phyloP scores from a whole-genome alignment of 352 stramenopile genomes.

The Phytopythium ostracodes region DNA sequence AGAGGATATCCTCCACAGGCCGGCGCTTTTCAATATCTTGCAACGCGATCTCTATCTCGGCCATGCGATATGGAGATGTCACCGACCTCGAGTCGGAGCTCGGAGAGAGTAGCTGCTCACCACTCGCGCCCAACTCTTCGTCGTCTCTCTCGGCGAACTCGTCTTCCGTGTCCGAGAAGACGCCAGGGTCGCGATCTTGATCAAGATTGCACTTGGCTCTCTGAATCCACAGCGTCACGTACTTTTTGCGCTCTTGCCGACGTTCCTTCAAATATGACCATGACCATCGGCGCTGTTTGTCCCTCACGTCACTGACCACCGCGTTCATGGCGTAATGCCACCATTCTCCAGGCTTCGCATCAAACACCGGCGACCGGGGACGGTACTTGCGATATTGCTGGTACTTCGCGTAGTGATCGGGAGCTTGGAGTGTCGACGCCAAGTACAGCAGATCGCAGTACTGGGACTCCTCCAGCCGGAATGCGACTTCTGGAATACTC shows the following conservation, averaged over 20 bases:
- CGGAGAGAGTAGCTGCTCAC: constrained; percentile 1
- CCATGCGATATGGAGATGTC: not conserved
- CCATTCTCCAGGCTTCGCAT: constrained; percentile 53
- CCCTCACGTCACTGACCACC: constrained; percentile 50
- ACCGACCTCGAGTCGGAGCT: constrained; percentile 12
- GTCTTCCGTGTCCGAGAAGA: constrained; percentile 51
- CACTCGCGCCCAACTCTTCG: constrained; percentile 2
- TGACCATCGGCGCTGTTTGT: constrained; percentile 69
- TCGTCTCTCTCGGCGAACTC: constrained; percentile 11
- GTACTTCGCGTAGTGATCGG: constrained; percentile 74
- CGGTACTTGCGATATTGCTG: constrained; percentile 71
- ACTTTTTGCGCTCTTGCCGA: constrained; percentile 71
- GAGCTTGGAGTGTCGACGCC: constrained; percentile 60
- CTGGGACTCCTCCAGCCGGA: constrained; percentile 83
- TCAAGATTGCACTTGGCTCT: constrained; percentile 19
- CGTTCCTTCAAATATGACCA: constrained; percentile 82
- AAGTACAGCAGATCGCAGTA: constrained; percentile 87
- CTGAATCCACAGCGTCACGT: constrained; percentile 64
- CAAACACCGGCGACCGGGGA: constrained; percentile 45
- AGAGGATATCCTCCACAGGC: constrained; percentile 76
- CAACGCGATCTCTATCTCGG: constrained; percentile 32
- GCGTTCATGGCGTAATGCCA: constrained; percentile 79
- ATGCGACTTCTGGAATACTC: constrained; percentile 67
- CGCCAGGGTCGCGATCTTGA: constrained; percentile 2
- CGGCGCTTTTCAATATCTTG: constrained; percentile 75